Evolutionary conservation across 805 yeast species (phyloP), one percentile per base, ranked within the genome.

Genomic region (Candida xiaguanensis): DNA sequence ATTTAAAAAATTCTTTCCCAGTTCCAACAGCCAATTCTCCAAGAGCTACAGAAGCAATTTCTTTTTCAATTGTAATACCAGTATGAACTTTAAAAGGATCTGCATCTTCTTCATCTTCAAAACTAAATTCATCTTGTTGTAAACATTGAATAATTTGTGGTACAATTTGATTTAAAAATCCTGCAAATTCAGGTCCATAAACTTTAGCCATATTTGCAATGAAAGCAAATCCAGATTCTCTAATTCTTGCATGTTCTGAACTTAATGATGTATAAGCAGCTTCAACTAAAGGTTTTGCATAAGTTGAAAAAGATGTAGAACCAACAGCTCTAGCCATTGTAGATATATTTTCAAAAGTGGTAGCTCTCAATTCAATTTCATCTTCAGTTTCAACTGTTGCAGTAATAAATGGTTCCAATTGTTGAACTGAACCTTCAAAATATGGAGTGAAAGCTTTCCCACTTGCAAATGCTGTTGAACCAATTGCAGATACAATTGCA

Each of bases 251-350:
- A 59, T 82, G 82, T 40, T 83, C 85, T 24, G 91, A 78, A 49
- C 78, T 74, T 50, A 91, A 75, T 40, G 95, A 82, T 42, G 72
- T 72, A 58, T 87, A 84, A 20, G 96, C 90, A 44, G 96, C 87
- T 58, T 85, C 85, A 50, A 89, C 86, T 59, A 90, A 75, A 18
- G 95, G 91, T 57, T 82, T 81, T 37, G 96, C 96, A 59, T 77
- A 88, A 32, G 85, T 79, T 30, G 86, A 78, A 67, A 93, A 93
- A 0, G 88, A 72, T 52, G 84, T 91, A 40, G 93, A 84, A 47
- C 97, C 96, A 43, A 93, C 97, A 41, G 99, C 97, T 62, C 90
- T 79, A 40, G 95, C 97, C 85, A 93, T 82, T 12, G 96, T 84
- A 32, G 96, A 85, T 49, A 93, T 78, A 56, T 93, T 85, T 70